Evolutionary conservation across 345 rosid species (phyloP).

Genomic region (Xanthoceras sorbifolium): DNA sequence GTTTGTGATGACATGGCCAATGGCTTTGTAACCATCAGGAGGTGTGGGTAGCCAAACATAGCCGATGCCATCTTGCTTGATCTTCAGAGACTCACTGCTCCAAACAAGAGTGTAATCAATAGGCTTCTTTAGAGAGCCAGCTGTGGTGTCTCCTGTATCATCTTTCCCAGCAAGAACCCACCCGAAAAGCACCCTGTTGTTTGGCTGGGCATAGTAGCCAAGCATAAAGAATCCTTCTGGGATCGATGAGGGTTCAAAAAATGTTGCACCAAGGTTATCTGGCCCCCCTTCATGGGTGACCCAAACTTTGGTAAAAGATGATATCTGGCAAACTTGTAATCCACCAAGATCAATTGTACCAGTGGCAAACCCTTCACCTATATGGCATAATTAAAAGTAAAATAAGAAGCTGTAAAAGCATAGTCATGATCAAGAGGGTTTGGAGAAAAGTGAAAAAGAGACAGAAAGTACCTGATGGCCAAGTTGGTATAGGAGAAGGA

Average conservation of each 20-base stretch:
- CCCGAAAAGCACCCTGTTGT: constrained; percentile 50
- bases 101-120: constrained; percentile 74
- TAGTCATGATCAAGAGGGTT: not conserved
- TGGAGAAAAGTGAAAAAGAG: no score
- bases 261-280: constrained; percentile 64
- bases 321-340: constrained; percentile 54
- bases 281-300: constrained; percentile 62
- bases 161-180: constrained; percentile 73
- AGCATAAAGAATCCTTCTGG: constrained; percentile 55
- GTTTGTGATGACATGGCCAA: constrained; percentile 65
- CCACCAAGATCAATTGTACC: constrained; percentile 67
- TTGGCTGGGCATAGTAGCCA: constrained; percentile 68
- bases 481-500: constrained; percentile 63
- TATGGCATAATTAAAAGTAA: not conserved
- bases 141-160: constrained; percentile 21
- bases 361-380: constrained; percentile 62
- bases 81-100: constrained; percentile 61
- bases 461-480: constrained; percentile 50
- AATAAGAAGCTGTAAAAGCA: not conserved
- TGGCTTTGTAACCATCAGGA: constrained; percentile 64
- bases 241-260: constrained; percentile 61
- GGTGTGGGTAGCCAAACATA: constrained; percentile 79
- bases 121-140: constrained; percentile 46
- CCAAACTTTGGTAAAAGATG: constrained; percentile 65
- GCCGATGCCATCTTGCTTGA: constrained; percentile 62